phyloP scores from a whole-genome alignment of 805 yeast species.

The Suhomyces prunicola region DNA sequence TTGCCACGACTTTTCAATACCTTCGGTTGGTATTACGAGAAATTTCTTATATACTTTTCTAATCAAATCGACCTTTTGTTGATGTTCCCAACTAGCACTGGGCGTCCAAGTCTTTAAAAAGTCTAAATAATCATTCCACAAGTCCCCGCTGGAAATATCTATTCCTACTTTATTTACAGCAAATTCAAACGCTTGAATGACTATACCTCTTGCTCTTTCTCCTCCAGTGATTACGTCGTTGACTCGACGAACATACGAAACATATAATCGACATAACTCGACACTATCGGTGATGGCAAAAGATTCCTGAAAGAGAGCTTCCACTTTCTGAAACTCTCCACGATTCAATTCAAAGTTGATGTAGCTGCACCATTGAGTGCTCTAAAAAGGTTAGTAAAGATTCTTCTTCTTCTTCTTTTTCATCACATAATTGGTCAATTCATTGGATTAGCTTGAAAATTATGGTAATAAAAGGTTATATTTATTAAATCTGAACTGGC shows the following conservation, averaged over 20 bases:
- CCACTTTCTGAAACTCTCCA: conserved; percentile 66
- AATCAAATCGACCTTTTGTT: conserved; percentile 72
- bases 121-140: conserved; percentile 83
- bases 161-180: conserved; percentile 76
- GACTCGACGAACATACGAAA: conserved; percentile 70
- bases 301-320: conserved; percentile 61
- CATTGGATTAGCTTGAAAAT: background rate
- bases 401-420: background rate
- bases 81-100: conserved; percentile 76
- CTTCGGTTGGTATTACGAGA: conserved; percentile 70
- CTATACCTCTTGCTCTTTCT: conserved; percentile 69
- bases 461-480: background rate
- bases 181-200: conserved; percentile 79
- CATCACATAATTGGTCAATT: background rate
- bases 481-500: background rate
- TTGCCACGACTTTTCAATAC: conserved; percentile 77
- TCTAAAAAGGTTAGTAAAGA: conserved; percentile 23
- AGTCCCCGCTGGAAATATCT: conserved; percentile 64
- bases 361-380: conserved; percentile 68
- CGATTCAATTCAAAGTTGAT: conserved; percentile 59
- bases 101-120: conserved; percentile 80
- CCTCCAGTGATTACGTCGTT: conserved; percentile 76
- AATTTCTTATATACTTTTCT: conserved; percentile 70
- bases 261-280: conserved; percentile 71
- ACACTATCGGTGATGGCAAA: conserved; percentile 62